phyloP scores from a whole-genome alignment of 352 stramenopile genomes.

The Globisporangium lucens region DNA sequence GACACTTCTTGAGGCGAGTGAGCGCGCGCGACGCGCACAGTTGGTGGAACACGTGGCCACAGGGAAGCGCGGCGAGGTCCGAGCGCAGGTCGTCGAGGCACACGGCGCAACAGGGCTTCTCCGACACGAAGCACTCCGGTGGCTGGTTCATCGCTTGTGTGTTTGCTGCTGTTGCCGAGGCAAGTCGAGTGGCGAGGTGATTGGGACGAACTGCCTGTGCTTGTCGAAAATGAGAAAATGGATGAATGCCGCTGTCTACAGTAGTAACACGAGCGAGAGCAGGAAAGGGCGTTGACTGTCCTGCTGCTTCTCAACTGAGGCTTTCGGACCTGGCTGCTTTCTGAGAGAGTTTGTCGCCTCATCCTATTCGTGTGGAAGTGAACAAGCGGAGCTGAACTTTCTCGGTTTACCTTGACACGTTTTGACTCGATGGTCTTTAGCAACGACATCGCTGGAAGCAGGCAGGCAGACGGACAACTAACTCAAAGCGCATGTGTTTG shows the following conservation, averaged over 20 bases:
- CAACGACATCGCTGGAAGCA: background rate
- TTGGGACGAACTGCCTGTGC: background rate
- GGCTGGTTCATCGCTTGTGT: background rate
- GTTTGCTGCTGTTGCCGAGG: background rate
- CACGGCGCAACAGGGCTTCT: slow-evolving; percentile 26
- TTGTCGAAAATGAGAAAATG: background rate
- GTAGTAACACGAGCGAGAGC: background rate
- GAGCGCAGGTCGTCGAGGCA: slow-evolving; percentile 37
- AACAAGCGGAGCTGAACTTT: background rate
- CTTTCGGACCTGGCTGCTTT: background rate
- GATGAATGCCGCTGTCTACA: background rate
- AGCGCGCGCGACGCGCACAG: slow-evolving; percentile 25
- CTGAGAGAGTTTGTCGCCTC: background rate
- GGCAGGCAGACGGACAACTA: background rate
- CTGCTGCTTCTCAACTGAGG: background rate
- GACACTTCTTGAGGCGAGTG: slow-evolving; percentile 20
- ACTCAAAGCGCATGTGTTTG: background rate
- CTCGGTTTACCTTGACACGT: background rate
- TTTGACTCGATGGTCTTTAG: background rate
- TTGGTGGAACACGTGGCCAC: slow-evolving; percentile 46
- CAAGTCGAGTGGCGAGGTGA: background rate
- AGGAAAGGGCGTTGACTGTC: slow-evolving; percentile 4
- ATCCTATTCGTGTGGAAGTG: background rate
- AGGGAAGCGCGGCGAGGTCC: slow-evolving; percentile 28
- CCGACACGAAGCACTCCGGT: background rate